Percentiles rank a stretch among this genome's conserved stretches.
Evolutionary conservation across 1,139 yeast species (phyloP).

Genomic region (Pichia sp.): DNA sequence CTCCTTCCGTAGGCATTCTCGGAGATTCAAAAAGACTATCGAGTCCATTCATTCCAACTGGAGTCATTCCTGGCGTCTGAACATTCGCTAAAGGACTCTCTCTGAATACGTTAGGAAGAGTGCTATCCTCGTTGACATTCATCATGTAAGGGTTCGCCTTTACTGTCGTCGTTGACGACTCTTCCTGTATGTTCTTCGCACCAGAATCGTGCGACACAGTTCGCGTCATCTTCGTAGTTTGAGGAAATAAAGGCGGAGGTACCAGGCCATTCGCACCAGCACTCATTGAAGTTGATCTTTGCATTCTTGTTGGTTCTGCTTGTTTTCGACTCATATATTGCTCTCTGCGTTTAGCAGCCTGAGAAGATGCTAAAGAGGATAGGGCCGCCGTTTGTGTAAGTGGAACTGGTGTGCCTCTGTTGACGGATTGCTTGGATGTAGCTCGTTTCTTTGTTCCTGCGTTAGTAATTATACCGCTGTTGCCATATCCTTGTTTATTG

Average conservation of each 20-base stretch:
- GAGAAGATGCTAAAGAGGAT: no score
- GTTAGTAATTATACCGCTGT: background rate
- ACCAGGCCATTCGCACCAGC: conserved; percentile 22
- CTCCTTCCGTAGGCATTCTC: no score
- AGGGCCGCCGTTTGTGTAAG: no score
- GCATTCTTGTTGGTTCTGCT: no score
- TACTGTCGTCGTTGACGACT: background rate
- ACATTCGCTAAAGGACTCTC: conserved; percentile 2
- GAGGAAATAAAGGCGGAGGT: conserved; percentile 24
- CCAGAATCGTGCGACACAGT: no score
- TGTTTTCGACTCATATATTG: no score
- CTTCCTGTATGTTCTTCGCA: background rate
- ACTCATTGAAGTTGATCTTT: conserved; percentile 19
- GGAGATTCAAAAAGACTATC: conserved; percentile 11
- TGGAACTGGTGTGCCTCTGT: no score
- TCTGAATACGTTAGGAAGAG: no score
- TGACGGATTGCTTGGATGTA: no score
- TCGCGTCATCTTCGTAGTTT: no score
- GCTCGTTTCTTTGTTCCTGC: conserved; percentile 1
- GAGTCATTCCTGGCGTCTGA: conserved; percentile 1
- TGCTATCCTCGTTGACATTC: no score
- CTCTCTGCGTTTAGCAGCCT: no score
- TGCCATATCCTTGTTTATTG: conserved; percentile 1
- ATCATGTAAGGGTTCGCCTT: background rate
- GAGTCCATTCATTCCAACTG: conserved; percentile 6